phyloP scores from a whole-genome alignment of 1,139 yeast species.

The Kluyveromyces sp. region DNA sequence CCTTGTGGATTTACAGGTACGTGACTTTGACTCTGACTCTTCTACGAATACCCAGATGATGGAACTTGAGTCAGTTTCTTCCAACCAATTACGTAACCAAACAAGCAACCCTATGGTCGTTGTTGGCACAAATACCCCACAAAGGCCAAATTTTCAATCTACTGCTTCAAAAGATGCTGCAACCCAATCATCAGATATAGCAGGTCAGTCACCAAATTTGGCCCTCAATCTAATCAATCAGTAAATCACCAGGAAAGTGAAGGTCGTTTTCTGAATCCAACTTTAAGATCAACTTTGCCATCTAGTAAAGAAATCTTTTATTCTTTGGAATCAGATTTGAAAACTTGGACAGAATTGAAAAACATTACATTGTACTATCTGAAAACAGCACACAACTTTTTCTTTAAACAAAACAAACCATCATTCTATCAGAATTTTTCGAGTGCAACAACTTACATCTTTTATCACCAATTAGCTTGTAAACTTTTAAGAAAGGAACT shows the following conservation, averaged over 20 bases:
- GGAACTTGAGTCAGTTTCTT: slow-evolving; percentile 2
- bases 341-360: slow-evolving; percentile 49
- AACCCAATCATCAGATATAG: neutral
- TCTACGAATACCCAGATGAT: slow-evolving; percentile 3
- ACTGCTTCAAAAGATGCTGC: neutral
- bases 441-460: slow-evolving; percentile 41
- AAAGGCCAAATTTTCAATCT: neutral
- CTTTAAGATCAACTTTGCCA: slow-evolving; percentile 7
- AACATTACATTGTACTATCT: slow-evolving; percentile 41
- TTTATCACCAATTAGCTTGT: slow-evolving; percentile 43
- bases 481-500: slow-evolving; percentile 47
- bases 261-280: neutral
- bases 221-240: neutral
- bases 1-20: slow-evolving; percentile 18
- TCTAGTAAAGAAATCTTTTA: slow-evolving; percentile 41
- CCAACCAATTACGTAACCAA: neutral
- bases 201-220: neutral
- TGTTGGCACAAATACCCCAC: neutral
- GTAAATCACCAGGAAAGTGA: neutral
- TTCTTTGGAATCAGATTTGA: slow-evolving; percentile 47
- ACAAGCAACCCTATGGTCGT: neutral
- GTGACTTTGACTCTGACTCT: slow-evolving; percentile 9
- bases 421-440: slow-evolving; percentile 47
- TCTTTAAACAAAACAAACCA: slow-evolving; percentile 42
- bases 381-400: slow-evolving; percentile 40